These are phyloP conservation scores for Calonectria ilicicola DNA, from an alignment of 2,329 filamentous ascomycete genomes.

Conservation along the genomic window DNA sequence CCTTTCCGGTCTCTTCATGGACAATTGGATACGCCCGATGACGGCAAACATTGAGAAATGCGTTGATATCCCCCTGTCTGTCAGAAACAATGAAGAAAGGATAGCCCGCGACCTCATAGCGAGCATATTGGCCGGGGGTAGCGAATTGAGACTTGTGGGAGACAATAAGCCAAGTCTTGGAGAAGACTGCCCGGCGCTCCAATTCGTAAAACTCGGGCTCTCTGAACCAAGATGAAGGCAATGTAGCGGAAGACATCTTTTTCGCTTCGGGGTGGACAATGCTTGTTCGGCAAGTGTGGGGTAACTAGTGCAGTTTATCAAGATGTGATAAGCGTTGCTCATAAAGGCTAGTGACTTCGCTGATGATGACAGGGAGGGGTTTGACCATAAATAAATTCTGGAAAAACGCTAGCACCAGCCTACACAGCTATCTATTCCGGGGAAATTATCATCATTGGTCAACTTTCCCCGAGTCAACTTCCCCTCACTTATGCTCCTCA, in stretches of 20 bases:
- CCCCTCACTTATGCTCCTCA: background rate
- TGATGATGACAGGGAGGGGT: no score
- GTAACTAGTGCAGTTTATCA: background rate
- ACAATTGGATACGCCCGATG: slow-evolving; percentile 14
- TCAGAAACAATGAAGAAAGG: slow-evolving; percentile 12
- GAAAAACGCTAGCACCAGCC: no score
- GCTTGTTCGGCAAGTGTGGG: background rate
- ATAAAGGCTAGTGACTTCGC: no score
- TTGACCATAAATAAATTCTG: no score
- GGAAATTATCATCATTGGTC: background rate
- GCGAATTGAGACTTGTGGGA: slow-evolving; percentile 17
- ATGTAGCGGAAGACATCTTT: background rate
- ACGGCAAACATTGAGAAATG: slow-evolving; percentile 13
- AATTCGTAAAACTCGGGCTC: slow-evolving; percentile 17
- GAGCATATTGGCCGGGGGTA: slow-evolving; percentile 10
- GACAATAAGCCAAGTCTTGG: slow-evolving; percentile 11
- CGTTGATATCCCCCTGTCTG: slow-evolving; percentile 12
- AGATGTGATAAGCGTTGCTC: no score
- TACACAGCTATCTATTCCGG: no score
- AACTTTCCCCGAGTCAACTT: background rate
- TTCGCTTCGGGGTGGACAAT: background rate
- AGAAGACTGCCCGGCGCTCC: slow-evolving; percentile 14
- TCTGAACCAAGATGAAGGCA: slow-evolving; percentile 13
- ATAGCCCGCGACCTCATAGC: slow-evolving; percentile 13
- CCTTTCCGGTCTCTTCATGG: slow-evolving; percentile 2